Conservation (phyloP, 495 filamentous ascomycete genomes). For the Cercophora scortea region DNA sequence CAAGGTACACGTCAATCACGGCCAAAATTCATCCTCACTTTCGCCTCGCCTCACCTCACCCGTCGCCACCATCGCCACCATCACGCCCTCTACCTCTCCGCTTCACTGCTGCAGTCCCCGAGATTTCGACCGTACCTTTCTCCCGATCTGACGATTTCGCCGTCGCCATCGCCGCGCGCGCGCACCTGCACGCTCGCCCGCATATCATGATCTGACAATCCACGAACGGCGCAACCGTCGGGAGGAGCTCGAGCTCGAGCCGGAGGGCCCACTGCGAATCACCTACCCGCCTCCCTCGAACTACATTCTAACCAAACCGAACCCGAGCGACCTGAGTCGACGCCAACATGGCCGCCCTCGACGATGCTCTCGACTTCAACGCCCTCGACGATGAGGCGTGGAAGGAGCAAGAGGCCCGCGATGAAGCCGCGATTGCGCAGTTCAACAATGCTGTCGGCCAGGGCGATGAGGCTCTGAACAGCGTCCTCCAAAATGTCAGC, state of each 20-base stretch:
- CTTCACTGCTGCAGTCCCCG: no score
- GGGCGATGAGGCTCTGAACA: conserved; percentile 1
- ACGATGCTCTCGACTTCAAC: conserved; percentile 11
- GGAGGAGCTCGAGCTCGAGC: conserved; percentile 10
- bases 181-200: not conserved
- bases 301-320: not conserved
- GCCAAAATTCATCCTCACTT: no score
- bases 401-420: conserved; percentile 17
- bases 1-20: no score
- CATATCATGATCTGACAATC: conserved; percentile 16
- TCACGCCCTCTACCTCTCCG: no score
- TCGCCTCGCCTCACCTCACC: no score
- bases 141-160: no score
- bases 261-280: no score
- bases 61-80: no score
- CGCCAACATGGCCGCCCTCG: not conserved
- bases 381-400: conserved; percentile 18
- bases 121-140: no score
- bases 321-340: not conserved
- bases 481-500: conserved; percentile 16
- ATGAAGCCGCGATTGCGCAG: conserved; percentile 15
- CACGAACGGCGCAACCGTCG: conserved; percentile 11
- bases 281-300: no score
- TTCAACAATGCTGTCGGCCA: conserved; percentile 10
- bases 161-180: no score